phyloP scores from a whole-genome alignment of 192 early-diverging fungal species.

The Powellomyces hirtus region DNA sequence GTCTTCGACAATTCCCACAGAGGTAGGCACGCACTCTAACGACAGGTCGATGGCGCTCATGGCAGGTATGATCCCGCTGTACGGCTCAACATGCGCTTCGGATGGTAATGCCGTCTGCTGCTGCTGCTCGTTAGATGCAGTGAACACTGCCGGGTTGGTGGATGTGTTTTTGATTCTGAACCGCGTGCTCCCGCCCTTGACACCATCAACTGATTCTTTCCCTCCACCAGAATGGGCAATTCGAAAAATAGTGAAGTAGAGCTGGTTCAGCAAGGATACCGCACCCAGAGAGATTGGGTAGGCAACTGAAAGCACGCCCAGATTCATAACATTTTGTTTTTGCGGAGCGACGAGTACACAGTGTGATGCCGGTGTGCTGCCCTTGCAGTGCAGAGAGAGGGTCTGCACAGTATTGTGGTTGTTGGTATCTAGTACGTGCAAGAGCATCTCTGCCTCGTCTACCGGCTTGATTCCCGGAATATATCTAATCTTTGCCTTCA shows the following conservation, averaged over 20 bases:
- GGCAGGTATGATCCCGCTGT: conserved; percentile 31
- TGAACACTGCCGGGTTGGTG: conserved; percentile 30
- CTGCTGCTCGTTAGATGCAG: conserved; percentile 4
- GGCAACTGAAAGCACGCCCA: conserved; percentile 38
- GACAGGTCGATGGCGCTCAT: conserved; percentile 28
- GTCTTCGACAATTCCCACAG: conserved; percentile 37
- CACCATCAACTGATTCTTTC: too few species aligned
- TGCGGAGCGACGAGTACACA: conserved; percentile 35
- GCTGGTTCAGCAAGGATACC: neutral
- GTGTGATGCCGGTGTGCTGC: conserved; percentile 28
- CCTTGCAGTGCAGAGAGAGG: conserved; percentile 33
- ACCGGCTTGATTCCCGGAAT: conserved; percentile 37
- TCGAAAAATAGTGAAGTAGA: conserved; percentile 6
- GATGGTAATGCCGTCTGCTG: neutral
- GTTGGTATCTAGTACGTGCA: conserved; percentile 28
- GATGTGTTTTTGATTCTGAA: conserved; percentile 45
- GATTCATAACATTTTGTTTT: conserved; percentile 46
- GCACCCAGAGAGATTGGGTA: neutral
- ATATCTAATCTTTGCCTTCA: conserved; percentile 29
- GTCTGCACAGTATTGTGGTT: conserved; percentile 3
- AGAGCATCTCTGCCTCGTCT: conserved; percentile 21
- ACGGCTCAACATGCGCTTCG: conserved; percentile 15
- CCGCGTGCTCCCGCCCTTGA: neutral
- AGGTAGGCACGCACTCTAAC: conserved; percentile 29
- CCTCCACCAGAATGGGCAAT: neutral